A percentile compares a stretch with the other conserved stretches of the same genome.
Evolutionary conservation across 192 early-diverging fungal genomes (phyloP).

Genomic region (Linnemannia elongata): DNA sequence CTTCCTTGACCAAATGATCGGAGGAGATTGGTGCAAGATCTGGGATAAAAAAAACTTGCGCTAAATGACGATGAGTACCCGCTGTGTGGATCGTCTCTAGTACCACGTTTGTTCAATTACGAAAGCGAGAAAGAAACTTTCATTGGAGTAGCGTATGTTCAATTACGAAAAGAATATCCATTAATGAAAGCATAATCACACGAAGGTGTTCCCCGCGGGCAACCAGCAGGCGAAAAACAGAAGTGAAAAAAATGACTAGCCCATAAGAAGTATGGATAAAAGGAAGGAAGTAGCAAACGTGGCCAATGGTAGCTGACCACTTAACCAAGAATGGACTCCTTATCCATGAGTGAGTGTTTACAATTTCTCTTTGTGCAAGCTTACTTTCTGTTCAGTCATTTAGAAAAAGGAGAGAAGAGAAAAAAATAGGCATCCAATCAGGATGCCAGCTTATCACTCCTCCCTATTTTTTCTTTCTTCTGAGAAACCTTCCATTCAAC

Average conservation of each 20-base stretch:
- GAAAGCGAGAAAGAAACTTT: not conserved
- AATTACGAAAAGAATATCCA: not conserved
- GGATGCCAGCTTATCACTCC: not conserved
- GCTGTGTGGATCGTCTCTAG: too few relatives aligned
- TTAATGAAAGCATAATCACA: too few relatives aligned
- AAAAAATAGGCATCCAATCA: not conserved
- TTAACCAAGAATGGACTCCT: not conserved
- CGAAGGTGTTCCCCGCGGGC: not conserved
- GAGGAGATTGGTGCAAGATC: too few relatives aligned
- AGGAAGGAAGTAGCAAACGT: not conserved
- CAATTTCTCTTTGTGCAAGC: not conserved
- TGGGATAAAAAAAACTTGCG: too few relatives aligned
- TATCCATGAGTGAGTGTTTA: not conserved
- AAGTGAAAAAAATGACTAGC: not conserved
- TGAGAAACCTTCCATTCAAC: not conserved
- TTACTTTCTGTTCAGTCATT: not conserved
- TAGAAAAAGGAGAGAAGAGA: not conserved
- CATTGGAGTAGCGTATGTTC: not conserved
- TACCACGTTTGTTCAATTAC: not conserved
- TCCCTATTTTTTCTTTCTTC: not conserved
- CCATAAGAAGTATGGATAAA: not conserved
- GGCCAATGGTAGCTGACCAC: not conserved
- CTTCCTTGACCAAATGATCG: too few relatives aligned
- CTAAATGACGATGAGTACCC: too few relatives aligned
- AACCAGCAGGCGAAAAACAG: not conserved